Evolutionary conservation across 192 early-diverging fungal species (phyloP).

Genomic region (Obelidium mucronatum): DNA sequence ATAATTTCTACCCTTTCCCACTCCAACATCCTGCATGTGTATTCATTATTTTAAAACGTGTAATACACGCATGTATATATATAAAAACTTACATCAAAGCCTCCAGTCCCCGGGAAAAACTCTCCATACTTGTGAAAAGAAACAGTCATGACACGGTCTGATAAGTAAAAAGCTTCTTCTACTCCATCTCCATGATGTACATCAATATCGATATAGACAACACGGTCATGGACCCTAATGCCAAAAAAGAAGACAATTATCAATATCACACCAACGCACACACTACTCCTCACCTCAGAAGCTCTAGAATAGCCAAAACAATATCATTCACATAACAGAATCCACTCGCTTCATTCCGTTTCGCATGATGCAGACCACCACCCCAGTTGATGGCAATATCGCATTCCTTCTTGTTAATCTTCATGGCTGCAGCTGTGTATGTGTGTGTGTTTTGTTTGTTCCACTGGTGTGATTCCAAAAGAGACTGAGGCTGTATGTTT

Average conservation of each 20-base stretch:
- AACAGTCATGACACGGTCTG: slow-evolving; percentile 93
- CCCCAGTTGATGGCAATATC: slow-evolving; percentile 99
- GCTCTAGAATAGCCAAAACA: slow-evolving; percentile 88
- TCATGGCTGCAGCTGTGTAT: slow-evolving; percentile 77
- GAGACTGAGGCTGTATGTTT: not conserved
- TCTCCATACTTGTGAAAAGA: slow-evolving; percentile 97
- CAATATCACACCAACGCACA: not conserved
- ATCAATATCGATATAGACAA: slow-evolving; percentile 97
- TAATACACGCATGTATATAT: not conserved
- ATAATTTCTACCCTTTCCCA: slow-evolving; percentile 88
- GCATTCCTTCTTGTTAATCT: slow-evolving; percentile 76
- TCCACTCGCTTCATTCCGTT: slow-evolving; percentile 86
- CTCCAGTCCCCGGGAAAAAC: slow-evolving; percentile 98
- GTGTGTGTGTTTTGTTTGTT: too few relatives aligned
- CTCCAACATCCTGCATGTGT: slow-evolving; percentile 82
- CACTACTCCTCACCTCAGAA: slow-evolving; percentile 66
- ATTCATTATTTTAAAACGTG: slow-evolving; percentile 16
- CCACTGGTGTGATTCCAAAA: too few relatives aligned
- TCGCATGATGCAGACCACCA: slow-evolving; percentile 95
- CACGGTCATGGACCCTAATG: slow-evolving; percentile 66
- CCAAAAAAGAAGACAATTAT: not conserved
- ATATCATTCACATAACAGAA: slow-evolving; percentile 99
- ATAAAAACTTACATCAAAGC: slow-evolving; percentile 71
- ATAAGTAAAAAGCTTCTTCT: slow-evolving; percentile 93
- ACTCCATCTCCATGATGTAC: slow-evolving; percentile 99